Evolutionary conservation across 805 yeast species (phyloP).

Genomic region (Scheffersomyces amazonensis): DNA sequence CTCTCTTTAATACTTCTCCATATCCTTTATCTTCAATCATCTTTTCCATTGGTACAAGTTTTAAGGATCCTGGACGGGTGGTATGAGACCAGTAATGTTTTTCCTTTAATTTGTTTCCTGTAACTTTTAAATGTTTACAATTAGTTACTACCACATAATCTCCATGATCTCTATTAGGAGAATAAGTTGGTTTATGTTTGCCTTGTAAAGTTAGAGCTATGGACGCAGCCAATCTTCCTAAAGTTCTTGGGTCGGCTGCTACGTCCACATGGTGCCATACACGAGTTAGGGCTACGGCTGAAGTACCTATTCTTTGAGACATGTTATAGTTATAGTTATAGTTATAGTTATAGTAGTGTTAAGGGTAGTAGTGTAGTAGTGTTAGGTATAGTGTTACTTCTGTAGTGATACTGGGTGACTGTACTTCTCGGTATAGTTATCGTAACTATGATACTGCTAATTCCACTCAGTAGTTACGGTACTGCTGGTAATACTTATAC

Average conservation of each 20-base stretch:
- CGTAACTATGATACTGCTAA: too few relatives aligned
- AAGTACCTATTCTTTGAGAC: constrained; percentile 38
- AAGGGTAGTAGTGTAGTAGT: too few relatives aligned
- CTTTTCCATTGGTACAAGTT: constrained; percentile 76
- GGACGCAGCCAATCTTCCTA: constrained; percentile 88
- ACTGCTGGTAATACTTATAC: too few relatives aligned
- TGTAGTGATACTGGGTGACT: too few relatives aligned
- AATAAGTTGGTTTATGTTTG: constrained; percentile 92
- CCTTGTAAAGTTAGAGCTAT: constrained; percentile 90
- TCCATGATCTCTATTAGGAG: constrained; percentile 76
- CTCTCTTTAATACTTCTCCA: constrained; percentile 79
- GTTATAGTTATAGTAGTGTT: too few relatives aligned
- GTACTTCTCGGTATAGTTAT: too few relatives aligned
- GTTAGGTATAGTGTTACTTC: too few relatives aligned
- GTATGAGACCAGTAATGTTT: constrained; percentile 89
- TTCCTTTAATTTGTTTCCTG: constrained; percentile 80
- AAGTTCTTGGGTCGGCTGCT: constrained; percentile 75
- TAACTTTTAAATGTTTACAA: constrained; percentile 74
- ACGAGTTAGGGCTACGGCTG: constrained; percentile 76
- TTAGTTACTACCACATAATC: constrained; percentile 97
- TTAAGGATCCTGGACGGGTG: constrained; percentile 84
- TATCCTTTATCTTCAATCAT: constrained; percentile 77
- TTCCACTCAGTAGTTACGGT: too few relatives aligned
- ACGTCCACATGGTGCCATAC: constrained; percentile 96
- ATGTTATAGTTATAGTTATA: too few relatives aligned